phyloP scores from a whole-genome alignment of 164 flowering plant species.

The Stephania japonica region DNA sequence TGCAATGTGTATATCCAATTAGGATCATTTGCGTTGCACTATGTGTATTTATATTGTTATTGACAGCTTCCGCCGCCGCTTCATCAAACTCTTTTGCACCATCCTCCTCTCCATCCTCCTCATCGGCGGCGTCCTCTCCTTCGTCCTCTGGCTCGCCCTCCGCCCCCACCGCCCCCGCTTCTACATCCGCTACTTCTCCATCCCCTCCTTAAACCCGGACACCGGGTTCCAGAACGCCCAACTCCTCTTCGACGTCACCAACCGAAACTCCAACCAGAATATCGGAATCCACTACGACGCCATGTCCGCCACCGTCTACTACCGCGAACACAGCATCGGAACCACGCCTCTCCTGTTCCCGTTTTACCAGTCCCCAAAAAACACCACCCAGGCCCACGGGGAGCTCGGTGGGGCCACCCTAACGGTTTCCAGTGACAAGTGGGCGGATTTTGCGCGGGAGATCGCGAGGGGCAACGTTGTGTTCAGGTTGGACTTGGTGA shows the following conservation, averaged over 20 bases:
- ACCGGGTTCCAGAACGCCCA: constrained; percentile 42
- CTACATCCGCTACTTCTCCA: constrained; percentile 44
- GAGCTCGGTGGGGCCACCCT: constrained; percentile 41
- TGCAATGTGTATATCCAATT: too few relatives aligned
- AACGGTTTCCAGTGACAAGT: constrained; percentile 26
- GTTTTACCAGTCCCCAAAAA: constrained; percentile 69
- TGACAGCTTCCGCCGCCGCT: constrained; percentile 67
- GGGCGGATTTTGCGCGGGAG: constrained; percentile 44
- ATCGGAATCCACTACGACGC: constrained; percentile 60
- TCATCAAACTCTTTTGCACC: constrained; percentile 59
- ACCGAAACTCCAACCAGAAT: constrained; percentile 62
- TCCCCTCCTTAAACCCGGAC: constrained; percentile 40
- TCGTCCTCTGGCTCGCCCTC: constrained; percentile 78
- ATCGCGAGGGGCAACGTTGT: constrained; percentile 41
- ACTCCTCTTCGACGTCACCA: constrained; percentile 50
- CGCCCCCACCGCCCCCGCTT: constrained; percentile 92
- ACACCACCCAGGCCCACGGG: constrained; percentile 38
- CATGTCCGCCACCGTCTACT: constrained; percentile 42
- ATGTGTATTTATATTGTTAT: too few relatives aligned
- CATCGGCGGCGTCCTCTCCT: constrained; percentile 48
- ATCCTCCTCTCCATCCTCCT: constrained; percentile 49
- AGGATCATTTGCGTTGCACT: too few relatives aligned
- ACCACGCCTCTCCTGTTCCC: constrained; percentile 30
- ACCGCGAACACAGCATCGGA: constrained; percentile 47
- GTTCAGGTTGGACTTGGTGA: constrained; percentile 52